These are phyloP conservation scores for Arthrobotrys sphaeroides DNA, from an alignment of 2,329 filamentous ascomycete genomes.

Conservation along the genomic window DNA sequence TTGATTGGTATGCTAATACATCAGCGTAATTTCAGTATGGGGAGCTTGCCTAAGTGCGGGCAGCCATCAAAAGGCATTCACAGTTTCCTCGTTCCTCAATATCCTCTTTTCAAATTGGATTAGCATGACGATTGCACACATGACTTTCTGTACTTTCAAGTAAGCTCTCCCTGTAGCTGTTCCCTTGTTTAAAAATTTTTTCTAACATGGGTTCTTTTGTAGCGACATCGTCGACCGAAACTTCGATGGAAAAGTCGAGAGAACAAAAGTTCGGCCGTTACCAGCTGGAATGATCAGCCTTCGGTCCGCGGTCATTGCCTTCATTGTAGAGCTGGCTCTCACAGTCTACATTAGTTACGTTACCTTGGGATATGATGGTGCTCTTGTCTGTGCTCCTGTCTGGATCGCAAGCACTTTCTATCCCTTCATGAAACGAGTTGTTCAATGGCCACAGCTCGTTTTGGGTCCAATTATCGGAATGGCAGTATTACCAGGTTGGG, in stretches of 20 bases:
- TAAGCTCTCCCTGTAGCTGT: background rate
- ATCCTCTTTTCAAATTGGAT: slow-evolving; percentile 17
- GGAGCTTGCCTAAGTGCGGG: slow-evolving; percentile 11
- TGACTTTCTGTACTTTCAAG: slow-evolving; percentile 34
- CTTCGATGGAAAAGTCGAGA: slow-evolving; percentile 21
- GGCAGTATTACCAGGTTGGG: slow-evolving; percentile 29
- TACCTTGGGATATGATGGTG: slow-evolving; percentile 9
- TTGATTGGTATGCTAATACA: background rate
- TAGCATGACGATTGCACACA: slow-evolving; percentile 25
- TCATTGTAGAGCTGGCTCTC: slow-evolving; percentile 5
- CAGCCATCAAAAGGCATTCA: background rate
- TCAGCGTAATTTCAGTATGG: background rate
- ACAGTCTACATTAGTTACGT: slow-evolving; percentile 10
- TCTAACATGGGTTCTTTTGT: background rate
- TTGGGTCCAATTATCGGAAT: slow-evolving; percentile 21
- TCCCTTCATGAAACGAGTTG: slow-evolving; percentile 27
- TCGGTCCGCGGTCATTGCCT: background rate
- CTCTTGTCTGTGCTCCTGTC: slow-evolving; percentile 16
- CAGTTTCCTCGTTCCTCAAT: background rate
- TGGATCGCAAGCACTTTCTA: slow-evolving; percentile 20
- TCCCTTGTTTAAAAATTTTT: background rate
- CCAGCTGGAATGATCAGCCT: slow-evolving; percentile 22
- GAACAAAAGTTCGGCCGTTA: slow-evolving; percentile 19
- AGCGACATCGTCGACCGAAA: slow-evolving; percentile 30
- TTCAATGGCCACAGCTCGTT: slow-evolving; percentile 24